Evolutionary conservation across 768 basidiomycete genomes (phyloP).

Genomic region (Clitopilus hobsonii): DNA sequence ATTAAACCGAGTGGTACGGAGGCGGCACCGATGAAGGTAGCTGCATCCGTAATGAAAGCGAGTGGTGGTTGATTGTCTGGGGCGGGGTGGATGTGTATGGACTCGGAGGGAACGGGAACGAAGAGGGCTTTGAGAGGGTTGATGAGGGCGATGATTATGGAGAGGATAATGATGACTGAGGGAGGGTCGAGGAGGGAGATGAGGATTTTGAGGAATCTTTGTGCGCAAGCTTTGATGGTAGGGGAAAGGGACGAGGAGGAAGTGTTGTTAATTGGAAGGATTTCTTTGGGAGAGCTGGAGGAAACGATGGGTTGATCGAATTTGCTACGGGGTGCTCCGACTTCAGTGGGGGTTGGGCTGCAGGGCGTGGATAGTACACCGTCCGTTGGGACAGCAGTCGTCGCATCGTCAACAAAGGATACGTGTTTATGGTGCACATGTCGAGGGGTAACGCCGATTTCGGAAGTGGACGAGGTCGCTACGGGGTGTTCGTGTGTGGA

Average conservation of each 20-base stretch:
- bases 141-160: conserved; percentile 45
- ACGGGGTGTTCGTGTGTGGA: background rate
- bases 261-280: background rate
- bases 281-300: no score
- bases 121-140: conserved; percentile 51
- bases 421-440: conserved; percentile 12
- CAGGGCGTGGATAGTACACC: conserved; percentile 7
- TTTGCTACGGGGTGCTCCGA: conserved; percentile 1
- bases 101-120: conserved; percentile 26
- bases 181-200: conserved; percentile 34
- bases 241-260: background rate
- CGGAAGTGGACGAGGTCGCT: background rate
- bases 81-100: conserved; percentile 34
- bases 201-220: conserved; percentile 14
- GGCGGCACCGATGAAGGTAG: conserved; percentile 47
- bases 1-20: conserved; percentile 51
- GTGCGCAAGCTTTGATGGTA: background rate
- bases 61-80: conserved; percentile 58
- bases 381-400: conserved; percentile 13
- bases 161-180: conserved; percentile 39
- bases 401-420: conserved; percentile 19
- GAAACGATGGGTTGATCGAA: no score
- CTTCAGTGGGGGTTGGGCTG: conserved; percentile 8
- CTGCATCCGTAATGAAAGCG: conserved; percentile 44
- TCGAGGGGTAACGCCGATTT: background rate